Percentiles rank a stretch among this genome's conserved stretches.
Evolutionary conservation across 148 eudicot genomes (phyloP).

Genomic region (Rhododendron ovatum): DNA sequence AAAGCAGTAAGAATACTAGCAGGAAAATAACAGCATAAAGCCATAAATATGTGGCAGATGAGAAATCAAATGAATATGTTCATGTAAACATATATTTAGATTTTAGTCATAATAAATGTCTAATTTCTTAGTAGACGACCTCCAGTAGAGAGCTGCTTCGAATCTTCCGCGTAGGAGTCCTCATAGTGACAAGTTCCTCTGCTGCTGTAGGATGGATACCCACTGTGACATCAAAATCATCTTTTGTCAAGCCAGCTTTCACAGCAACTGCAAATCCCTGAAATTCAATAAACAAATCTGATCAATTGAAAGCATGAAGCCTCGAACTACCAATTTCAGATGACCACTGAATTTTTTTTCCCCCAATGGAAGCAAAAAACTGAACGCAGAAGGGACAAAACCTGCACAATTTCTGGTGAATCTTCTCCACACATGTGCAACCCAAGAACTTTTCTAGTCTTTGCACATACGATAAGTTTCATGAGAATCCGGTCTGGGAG

Average conservation of each 20-base stretch:
- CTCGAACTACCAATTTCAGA: not conserved
- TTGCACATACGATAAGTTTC: conserved; percentile 88
- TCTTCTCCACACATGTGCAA: conserved; percentile 97
- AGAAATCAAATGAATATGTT: not conserved
- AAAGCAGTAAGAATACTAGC: not conserved
- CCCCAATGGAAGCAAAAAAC: conserved; percentile 17
- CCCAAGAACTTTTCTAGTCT: conserved; percentile 72
- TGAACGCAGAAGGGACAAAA: conserved; percentile 20
- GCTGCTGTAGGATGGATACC: conserved; percentile 97
- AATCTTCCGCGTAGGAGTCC: conserved; percentile 77
- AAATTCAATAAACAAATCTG: not conserved
- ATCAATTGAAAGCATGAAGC: not conserved
- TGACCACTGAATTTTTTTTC: not conserved
- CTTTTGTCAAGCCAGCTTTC: conserved; percentile 94
- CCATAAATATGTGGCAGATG: not conserved
- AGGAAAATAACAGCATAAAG: not conserved
- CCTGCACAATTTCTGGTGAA: conserved; percentile 91
- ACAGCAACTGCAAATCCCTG: conserved; percentile 97
- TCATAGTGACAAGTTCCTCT: conserved; percentile 97
- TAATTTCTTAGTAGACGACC: conserved; percentile 32
- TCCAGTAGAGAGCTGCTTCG: conserved; percentile 51
- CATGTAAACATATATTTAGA: not conserved
- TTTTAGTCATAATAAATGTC: not conserved
- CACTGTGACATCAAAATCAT: conserved; percentile 83
- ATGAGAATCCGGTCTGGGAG: conserved; percentile 89